A percentile compares a stretch with the other conserved stretches of the same genome.
Conservation (phyloP, 192 early-diverging fungal species). For the Backusella liffmaniae region DNA sequence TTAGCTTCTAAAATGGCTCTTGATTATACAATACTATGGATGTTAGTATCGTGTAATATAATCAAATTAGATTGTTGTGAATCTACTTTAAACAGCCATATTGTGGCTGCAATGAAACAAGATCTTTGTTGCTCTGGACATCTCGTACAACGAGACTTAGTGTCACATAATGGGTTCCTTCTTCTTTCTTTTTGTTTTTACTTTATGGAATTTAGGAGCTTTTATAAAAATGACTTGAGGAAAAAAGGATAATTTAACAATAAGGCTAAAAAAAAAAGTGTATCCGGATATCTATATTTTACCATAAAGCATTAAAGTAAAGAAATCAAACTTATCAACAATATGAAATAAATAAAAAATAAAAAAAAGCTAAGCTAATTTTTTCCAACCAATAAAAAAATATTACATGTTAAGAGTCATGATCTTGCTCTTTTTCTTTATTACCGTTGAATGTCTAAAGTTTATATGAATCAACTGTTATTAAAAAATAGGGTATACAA, state of each 20-base stretch:
- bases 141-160: neutral
- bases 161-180: neutral
- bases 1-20: no score
- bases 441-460: neutral
- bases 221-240: neutral
- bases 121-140: neutral
- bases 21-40: no score
- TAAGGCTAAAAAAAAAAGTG: neutral
- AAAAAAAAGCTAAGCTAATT: neutral
- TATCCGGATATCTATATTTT: neutral
- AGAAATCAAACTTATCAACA: neutral
- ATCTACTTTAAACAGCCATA: neutral
- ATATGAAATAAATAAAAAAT: neutral
- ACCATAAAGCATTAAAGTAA: neutral
- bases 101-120: neutral
- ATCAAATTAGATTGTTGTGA: neutral
- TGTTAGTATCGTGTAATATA: neutral
- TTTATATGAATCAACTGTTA: neutral
- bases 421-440: neutral
- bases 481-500: neutral
- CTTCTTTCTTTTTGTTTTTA: neutral
- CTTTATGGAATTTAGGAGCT: neutral
- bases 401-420: neutral
- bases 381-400: neutral
- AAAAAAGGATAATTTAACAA: neutral